These are phyloP conservation scores for Piper longum DNA, from an alignment of 164 flowering plant species.

Conservation along the genomic window DNA sequence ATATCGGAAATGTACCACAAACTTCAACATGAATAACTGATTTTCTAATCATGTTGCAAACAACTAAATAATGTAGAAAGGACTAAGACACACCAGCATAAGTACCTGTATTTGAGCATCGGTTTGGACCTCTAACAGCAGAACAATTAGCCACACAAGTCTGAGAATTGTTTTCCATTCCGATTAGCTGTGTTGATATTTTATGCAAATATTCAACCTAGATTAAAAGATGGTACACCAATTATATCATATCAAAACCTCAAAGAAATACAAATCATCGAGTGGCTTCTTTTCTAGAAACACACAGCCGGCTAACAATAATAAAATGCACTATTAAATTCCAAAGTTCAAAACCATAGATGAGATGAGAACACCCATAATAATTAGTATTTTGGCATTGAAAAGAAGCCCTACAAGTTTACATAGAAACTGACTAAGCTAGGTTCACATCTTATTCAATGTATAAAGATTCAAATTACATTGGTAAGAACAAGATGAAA, in stretches of 20 bases:
- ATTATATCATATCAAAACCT: neutral
- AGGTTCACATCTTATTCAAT: neutral
- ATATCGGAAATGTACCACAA: neutral
- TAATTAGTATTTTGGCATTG: neutral
- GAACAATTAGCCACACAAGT: constrained; percentile 13
- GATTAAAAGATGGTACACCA: neutral
- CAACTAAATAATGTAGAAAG: neutral
- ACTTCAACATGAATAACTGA: neutral
- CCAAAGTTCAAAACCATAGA: neutral
- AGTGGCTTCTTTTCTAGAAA: neutral
- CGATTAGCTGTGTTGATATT: constrained; percentile 58
- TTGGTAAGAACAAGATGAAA: no score
- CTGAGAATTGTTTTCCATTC: constrained; percentile 54
- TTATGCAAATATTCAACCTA: constrained; percentile 57
- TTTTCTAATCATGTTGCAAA: no score
- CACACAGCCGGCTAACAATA: neutral
- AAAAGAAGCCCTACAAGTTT: no score
- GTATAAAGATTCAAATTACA: no score
- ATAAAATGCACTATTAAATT: neutral
- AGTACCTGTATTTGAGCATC: constrained; percentile 31
- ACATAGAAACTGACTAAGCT: no score
- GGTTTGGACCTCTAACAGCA: constrained; percentile 17
- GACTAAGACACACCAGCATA: neutral
- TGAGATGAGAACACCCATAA: neutral
- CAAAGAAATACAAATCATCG: neutral